These are phyloP conservation scores for Pisolithus sp. DNA, from an alignment of 768 basidiomycete species.

Conservation along the genomic window DNA sequence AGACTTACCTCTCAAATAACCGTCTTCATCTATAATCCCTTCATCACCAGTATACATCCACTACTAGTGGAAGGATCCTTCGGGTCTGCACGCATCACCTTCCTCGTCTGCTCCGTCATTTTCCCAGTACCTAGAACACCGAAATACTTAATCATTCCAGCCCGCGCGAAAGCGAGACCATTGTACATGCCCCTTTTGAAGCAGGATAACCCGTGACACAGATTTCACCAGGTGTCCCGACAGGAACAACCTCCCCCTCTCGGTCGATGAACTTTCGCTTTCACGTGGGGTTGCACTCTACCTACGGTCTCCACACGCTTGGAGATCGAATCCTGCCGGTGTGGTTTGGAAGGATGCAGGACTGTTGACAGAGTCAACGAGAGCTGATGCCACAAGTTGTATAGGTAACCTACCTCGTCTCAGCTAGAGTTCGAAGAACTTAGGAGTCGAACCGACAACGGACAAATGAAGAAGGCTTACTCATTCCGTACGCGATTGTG, in stretches of 20 bases:
- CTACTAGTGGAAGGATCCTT: slow-evolving; percentile 47
- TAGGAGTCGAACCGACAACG: not conserved
- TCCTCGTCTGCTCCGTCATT: slow-evolving; percentile 61
- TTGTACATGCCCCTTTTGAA: slow-evolving; percentile 64
- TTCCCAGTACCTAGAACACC: slow-evolving; percentile 59
- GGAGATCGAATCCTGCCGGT: slow-evolving; percentile 55
- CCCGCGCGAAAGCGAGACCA: not conserved
- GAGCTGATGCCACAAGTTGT: not conserved
- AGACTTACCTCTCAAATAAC: slow-evolving; percentile 62
- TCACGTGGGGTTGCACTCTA: slow-evolving; percentile 67
- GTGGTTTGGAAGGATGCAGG: slow-evolving; percentile 82
- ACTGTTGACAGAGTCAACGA: slow-evolving; percentile 30
- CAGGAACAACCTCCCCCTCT: slow-evolving; percentile 57
- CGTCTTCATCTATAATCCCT: slow-evolving; percentile 74
- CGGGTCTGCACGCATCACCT: slow-evolving; percentile 45
- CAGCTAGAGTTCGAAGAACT: slow-evolving; percentile 39
- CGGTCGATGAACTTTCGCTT: slow-evolving; percentile 62
- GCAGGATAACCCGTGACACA: slow-evolving; percentile 66
- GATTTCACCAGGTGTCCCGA: slow-evolving; percentile 70
- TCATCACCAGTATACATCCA: slow-evolving; percentile 89
- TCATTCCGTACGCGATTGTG: slow-evolving; percentile 84
- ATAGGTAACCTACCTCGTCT: slow-evolving; percentile 46
- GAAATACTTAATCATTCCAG: not conserved
- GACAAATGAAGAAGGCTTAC: slow-evolving; percentile 36
- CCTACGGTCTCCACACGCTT: slow-evolving; percentile 84